A percentile compares a stretch with the other conserved stretches of the same genome.
These are phyloP conservation scores for Diplogelasinospora grovesii DNA, from an alignment of 495 filamentous ascomycete species.

Conservation along the genomic window DNA sequence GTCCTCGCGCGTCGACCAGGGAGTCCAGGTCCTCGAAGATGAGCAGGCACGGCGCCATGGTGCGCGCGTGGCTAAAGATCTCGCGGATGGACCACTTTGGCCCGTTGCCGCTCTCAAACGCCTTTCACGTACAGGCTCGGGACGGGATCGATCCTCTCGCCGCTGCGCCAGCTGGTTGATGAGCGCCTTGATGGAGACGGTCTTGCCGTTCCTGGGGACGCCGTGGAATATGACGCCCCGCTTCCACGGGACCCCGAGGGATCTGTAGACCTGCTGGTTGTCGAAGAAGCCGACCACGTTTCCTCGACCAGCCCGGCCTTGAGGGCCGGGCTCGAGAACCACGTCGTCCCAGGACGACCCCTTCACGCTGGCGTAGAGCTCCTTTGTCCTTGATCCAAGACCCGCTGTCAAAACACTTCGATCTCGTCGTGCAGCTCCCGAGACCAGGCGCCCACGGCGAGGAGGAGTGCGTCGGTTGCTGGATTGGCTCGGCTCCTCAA, in stretches of 20 bases:
- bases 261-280: slow-evolving; percentile 37
- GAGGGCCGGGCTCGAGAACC: slow-evolving; percentile 48
- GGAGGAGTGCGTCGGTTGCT: slow-evolving; percentile 43
- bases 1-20: slow-evolving; percentile 39
- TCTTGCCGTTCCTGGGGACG: slow-evolving; percentile 52
- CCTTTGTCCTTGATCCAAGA: slow-evolving; percentile 47
- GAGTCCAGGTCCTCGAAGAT: slow-evolving; percentile 61
- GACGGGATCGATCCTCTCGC: slow-evolving; percentile 27
- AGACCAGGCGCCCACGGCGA: slow-evolving; percentile 34
- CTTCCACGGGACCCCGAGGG: slow-evolving; percentile 54
- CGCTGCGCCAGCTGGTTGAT: slow-evolving; percentile 39
- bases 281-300: slow-evolving; percentile 55
- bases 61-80: slow-evolving; percentile 39
- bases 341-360: slow-evolving; percentile 52
- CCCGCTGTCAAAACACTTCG: slow-evolving; percentile 48
- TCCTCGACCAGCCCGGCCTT: slow-evolving; percentile 40
- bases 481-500: not conserved
- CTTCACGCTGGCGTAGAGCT: slow-evolving; percentile 48
- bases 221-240: slow-evolving; percentile 44
- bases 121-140: slow-evolving; percentile 52
- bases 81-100: slow-evolving; percentile 31
- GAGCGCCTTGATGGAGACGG: slow-evolving; percentile 52
- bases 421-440: slow-evolving; percentile 48
- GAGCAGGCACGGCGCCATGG: slow-evolving; percentile 35
- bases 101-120: slow-evolving; percentile 27